Conservation (phyloP, 768 basidiomycete genomes). For the Gymnopilus dilepis region DNA sequence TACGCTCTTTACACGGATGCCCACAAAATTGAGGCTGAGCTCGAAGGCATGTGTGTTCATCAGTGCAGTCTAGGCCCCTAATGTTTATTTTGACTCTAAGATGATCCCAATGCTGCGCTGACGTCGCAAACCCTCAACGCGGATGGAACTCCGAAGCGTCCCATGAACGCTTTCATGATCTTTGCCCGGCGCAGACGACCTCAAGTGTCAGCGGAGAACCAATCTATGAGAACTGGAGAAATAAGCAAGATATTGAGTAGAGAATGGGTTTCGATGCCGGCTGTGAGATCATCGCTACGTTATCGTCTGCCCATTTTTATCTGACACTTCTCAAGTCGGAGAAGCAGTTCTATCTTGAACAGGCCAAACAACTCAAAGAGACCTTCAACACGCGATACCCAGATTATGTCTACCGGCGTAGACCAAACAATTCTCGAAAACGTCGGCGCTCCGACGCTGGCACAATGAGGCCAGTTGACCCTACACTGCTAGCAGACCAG, state of each 20-base stretch:
- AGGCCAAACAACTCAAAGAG: slow-evolving; percentile 86
- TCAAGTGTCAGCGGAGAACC: slow-evolving; percentile 86
- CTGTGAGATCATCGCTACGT: slow-evolving; percentile 50
- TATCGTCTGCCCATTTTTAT: slow-evolving; percentile 18
- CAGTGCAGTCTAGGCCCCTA: neutral
- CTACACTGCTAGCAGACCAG: slow-evolving; percentile 31
- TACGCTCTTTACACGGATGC: slow-evolving; percentile 40
- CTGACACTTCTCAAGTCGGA: slow-evolving; percentile 53
- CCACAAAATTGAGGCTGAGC: slow-evolving; percentile 46
- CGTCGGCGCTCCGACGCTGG: slow-evolving; percentile 45
- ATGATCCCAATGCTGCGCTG: slow-evolving; percentile 49
- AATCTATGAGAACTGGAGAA: slow-evolving; percentile 89
- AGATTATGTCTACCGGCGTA: slow-evolving; percentile 87
- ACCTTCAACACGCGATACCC: slow-evolving; percentile 86
- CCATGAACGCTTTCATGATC: slow-evolving; percentile 96
- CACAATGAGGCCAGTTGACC: slow-evolving; percentile 34
- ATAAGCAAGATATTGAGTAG: slow-evolving; percentile 87
- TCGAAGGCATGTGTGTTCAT: slow-evolving; percentile 45
- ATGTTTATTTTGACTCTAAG: slow-evolving; percentile 23
- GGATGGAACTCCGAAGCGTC: slow-evolving; percentile 87
- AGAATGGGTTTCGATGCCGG: slow-evolving; percentile 83
- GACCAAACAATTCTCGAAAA: slow-evolving; percentile 87
- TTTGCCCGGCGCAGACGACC: slow-evolving; percentile 83
- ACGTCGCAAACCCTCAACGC: slow-evolving; percentile 83
- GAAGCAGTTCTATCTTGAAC: slow-evolving; percentile 88